Base-by-base conservation (phyloP, 73 alveolate genomes). In the Uronychia setigera region DNA sequence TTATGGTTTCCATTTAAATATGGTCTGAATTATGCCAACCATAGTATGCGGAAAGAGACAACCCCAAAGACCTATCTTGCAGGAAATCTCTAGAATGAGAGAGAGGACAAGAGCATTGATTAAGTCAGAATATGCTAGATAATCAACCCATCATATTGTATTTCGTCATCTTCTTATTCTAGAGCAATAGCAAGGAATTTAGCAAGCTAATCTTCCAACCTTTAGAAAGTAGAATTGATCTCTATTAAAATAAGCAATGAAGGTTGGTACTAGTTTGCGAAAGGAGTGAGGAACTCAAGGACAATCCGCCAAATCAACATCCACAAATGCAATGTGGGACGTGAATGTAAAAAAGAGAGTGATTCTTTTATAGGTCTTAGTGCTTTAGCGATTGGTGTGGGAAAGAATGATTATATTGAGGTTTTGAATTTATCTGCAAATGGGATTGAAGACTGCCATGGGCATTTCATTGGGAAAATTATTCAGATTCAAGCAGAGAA, bases 401-500 rank as follows among this genome's bases (percentile, higher is more conserved):
- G 86, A 19, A 58, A 80, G 58, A 67, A 80, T 59, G 79, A 35
- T n/a, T 5, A 11, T 9, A 19, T 80, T 0, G 86, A 80, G 58
- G 57, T 79, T 14, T 0, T 80, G 0, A 76, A 80, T 58, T 32
- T 80, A 29, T 35, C 86, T 5, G 58, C 78, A 1, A 80, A 80
- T 35, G 86, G 79, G 1, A 80, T 80, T 35, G 86, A 80, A 80
- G 86, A 80, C 59, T 58, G 29, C 35, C 30, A 35, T 0, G 86
- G 86, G 35, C 78, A 33, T 31, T 58, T 35, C 5, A 46, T 80
- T 25, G 79, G 31, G 30, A 90, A 93, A 59, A 83, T 93, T 29
- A 92, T 93, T 31, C 60, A 87, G 59, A 84, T 92, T 35, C 93
- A 93, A 83, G 74, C 95, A 28, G 96, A 93, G 83, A 87, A 96